These are phyloP conservation scores for Vigna mungo DNA, from an alignment of 306 rosid genomes.

Conservation along the genomic window DNA sequence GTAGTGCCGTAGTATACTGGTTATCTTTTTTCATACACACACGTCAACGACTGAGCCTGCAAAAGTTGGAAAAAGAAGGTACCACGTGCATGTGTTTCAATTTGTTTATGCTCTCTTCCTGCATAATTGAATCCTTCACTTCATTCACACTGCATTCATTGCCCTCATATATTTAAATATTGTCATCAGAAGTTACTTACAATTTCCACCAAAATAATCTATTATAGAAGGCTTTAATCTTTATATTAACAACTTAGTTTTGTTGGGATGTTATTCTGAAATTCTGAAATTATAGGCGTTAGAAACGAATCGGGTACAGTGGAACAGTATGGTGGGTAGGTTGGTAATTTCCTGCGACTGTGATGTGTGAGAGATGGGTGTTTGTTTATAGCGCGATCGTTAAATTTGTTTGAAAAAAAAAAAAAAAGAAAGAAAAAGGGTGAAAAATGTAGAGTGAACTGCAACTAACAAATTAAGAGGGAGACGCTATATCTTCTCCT, in stretches of 20 bases:
- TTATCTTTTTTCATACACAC: background rate
- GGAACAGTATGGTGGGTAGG: background rate
- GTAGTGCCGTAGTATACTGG: background rate
- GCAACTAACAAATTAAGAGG: constrained; percentile 53
- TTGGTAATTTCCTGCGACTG: background rate
- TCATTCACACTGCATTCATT: background rate
- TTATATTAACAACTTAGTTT: too few relatives aligned
- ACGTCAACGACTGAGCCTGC: background rate
- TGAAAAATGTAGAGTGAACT: constrained; percentile 36
- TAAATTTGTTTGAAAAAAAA: constrained; percentile 37
- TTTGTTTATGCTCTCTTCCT: background rate
- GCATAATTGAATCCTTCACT: background rate
- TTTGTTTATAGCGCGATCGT: constrained; percentile 50
- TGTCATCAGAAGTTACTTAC: too few relatives aligned
- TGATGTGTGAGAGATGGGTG: background rate
- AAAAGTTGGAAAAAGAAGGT: background rate
- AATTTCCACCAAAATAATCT: too few relatives aligned
- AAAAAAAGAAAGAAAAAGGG: background rate
- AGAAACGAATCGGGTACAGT: background rate
- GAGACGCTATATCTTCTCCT: constrained; percentile 65
- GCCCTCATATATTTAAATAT: too few relatives aligned
- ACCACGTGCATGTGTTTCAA: constrained; percentile 28
- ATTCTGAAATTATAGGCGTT: background rate
- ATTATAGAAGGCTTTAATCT: too few relatives aligned
- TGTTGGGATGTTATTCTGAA: background rate